A percentile compares a stretch with the other conserved stretches of the same genome.
phyloP scores from a whole-genome alignment of 1,139 yeast genomes.

The Wickerhamomyces sp. region DNA sequence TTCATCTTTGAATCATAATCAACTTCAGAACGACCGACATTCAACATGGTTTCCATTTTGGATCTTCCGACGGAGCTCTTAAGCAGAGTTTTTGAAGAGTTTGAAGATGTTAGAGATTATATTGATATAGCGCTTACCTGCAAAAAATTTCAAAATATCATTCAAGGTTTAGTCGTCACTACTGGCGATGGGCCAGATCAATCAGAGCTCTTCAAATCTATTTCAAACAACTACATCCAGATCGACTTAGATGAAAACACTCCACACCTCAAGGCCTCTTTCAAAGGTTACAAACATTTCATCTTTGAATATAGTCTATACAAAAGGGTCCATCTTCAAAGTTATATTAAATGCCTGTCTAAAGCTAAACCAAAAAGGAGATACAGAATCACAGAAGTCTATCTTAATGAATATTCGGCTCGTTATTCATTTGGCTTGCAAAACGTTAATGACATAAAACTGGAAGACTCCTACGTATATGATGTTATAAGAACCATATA shows the following conservation, averaged over 20 bases:
- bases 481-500: conserved; percentile 4
- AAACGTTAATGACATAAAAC: conserved; percentile 1
- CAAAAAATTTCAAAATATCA: conserved; percentile 2
- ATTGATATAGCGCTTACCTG: conserved; percentile 1
- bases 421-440: conserved; percentile 3
- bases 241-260: not conserved
- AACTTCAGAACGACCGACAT: too few relatives aligned
- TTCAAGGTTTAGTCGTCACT: conserved; percentile 1
- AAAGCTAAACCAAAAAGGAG: not conserved
- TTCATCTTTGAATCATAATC: not conserved
- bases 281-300: conserved; percentile 2
- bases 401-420: conserved; percentile 2
- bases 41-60: not conserved
- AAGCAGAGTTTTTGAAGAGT: not conserved
- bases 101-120: conserved; percentile 3
- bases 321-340: not conserved
- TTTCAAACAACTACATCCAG: conserved; percentile 3
- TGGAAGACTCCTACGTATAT: conserved; percentile 1
- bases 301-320: conserved; percentile 4
- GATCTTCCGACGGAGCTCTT: conserved; percentile 1
- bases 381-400: conserved; percentile 3
- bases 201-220: not conserved
- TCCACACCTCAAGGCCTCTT: not conserved
- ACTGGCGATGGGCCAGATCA: conserved; percentile 6
- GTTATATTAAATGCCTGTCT: not conserved